Percentiles rank a stretch among this genome's conserved stretches.
These are phyloP conservation scores for Steccherinum ochraceum DNA, from an alignment of 768 basidiomycete species.

Conservation along the genomic window DNA sequence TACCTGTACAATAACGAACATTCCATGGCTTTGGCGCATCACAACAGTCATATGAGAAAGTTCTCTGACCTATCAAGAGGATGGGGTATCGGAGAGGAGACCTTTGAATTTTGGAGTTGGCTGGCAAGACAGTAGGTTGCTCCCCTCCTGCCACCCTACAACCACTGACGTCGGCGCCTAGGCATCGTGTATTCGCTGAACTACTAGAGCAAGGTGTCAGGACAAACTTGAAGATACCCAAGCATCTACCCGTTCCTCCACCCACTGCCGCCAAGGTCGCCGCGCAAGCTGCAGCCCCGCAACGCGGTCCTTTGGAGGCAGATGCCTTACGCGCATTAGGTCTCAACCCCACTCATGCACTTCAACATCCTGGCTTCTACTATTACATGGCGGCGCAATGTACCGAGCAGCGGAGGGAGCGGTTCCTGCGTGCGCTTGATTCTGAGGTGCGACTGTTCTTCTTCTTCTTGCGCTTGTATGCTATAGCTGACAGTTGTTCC, in stretches of 20 bases:
- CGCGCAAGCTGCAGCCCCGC: slow-evolving; percentile 21
- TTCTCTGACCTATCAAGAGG: slow-evolving; percentile 83
- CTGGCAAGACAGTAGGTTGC: slow-evolving; percentile 76
- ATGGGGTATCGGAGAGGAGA: slow-evolving; percentile 96
- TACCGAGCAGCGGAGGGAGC: slow-evolving; percentile 66
- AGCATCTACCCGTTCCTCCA: slow-evolving; percentile 39
- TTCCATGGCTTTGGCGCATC: slow-evolving; percentile 70
- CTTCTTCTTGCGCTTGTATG: neutral
- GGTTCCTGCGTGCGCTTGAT: slow-evolving; percentile 55
- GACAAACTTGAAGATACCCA: slow-evolving; percentile 56
- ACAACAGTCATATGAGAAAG: slow-evolving; percentile 77
- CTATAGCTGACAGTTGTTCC: neutral
- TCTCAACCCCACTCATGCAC: slow-evolving; percentile 70
- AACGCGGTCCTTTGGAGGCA: slow-evolving; percentile 34
- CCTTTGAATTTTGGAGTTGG: slow-evolving; percentile 98
- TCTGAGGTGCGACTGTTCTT: slow-evolving; percentile 40
- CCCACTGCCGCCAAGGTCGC: slow-evolving; percentile 21
- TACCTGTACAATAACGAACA: slow-evolving; percentile 90
- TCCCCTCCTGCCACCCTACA: neutral
- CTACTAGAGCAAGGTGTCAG: slow-evolving; percentile 77
- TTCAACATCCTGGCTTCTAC: slow-evolving; percentile 92
- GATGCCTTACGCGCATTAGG: slow-evolving; percentile 60
- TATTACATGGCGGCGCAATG: slow-evolving; percentile 87
- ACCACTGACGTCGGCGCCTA: slow-evolving; percentile 22
- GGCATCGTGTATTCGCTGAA: slow-evolving; percentile 87